These are phyloP conservation scores for Aquilaria yunnanensis DNA, from an alignment of 345 rosid species.

Conservation along the genomic window DNA sequence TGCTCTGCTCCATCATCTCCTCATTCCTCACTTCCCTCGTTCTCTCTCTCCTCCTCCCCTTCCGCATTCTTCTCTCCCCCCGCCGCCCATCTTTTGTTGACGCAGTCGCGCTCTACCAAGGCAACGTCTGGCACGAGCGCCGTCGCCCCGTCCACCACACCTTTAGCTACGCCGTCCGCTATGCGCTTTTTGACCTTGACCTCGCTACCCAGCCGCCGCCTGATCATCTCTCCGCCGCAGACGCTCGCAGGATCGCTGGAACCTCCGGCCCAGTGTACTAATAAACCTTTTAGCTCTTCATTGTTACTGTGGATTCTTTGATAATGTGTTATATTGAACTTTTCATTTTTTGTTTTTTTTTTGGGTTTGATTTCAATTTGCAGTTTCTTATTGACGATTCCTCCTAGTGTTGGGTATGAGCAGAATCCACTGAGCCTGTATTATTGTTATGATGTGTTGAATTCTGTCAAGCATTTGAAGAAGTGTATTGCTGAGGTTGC, in stretches of 20 bases:
- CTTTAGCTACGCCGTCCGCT: slow-evolving; percentile 65
- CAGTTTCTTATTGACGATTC: slow-evolving; percentile 81
- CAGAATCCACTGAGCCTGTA: slow-evolving; percentile 91
- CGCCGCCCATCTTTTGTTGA: slow-evolving; percentile 15
- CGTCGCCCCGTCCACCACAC: slow-evolving; percentile 74
- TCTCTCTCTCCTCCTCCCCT: slow-evolving; percentile 29
- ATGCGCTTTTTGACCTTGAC: slow-evolving; percentile 74
- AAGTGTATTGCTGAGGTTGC: slow-evolving; percentile 88
- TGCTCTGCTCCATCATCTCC: slow-evolving; percentile 35
- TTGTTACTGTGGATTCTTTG: background rate
- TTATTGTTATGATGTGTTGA: slow-evolving; percentile 62
- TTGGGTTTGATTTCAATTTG: slow-evolving; percentile 4
- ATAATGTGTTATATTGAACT: background rate
- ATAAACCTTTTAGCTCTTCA: background rate
- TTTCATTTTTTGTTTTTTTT: background rate
- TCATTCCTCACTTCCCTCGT: slow-evolving; percentile 24
- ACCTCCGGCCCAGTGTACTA: slow-evolving; percentile 68
- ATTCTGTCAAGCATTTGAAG: slow-evolving; percentile 30
- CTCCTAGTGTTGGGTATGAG: slow-evolving; percentile 86
- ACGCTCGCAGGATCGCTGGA: slow-evolving; percentile 51
- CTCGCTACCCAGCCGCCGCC: slow-evolving; percentile 26
- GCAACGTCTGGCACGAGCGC: slow-evolving; percentile 85
- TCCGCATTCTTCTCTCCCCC: slow-evolving; percentile 20
- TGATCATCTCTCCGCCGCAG: slow-evolving; percentile 64
- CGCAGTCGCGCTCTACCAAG: slow-evolving; percentile 46